A percentile compares a stretch with the other conserved stretches of the same genome.
Conservation (phyloP, 2,329 filamentous ascomycete genomes). For the Pezicula neosporulosa region DNA sequence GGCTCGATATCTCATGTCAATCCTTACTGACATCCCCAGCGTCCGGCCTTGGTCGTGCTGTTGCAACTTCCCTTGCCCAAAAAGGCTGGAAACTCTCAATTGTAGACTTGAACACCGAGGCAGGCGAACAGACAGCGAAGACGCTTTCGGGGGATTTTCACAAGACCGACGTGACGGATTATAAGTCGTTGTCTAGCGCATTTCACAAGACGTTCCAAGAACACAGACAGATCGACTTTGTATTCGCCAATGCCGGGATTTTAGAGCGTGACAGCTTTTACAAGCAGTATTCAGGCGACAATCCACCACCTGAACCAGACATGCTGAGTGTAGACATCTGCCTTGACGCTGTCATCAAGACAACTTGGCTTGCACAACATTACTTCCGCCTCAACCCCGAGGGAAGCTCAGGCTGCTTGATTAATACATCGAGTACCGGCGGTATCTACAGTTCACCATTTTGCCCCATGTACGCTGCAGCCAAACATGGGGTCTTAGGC, state of each 20-base stretch:
- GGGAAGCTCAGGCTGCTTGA: too few relatives aligned
- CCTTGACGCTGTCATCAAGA: too few relatives aligned
- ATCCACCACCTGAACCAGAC: too few relatives aligned
- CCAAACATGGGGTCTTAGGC: too few relatives aligned
- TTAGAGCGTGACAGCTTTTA: not conserved
- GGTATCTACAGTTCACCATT: too few relatives aligned
- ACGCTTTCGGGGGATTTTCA: not conserved
- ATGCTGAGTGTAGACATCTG: too few relatives aligned
- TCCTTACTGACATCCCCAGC: conserved; percentile 1
- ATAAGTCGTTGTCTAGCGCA: conserved; percentile 1
- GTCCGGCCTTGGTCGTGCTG: conserved; percentile 6
- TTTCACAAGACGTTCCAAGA: conserved; percentile 3
- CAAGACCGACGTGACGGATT: conserved; percentile 6
- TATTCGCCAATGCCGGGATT: too few relatives aligned
- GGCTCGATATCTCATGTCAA: not conserved
- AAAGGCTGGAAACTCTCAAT: conserved; percentile 7
- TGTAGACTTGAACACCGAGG: conserved; percentile 4
- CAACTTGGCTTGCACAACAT: too few relatives aligned
- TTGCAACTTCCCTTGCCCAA: conserved; percentile 3
- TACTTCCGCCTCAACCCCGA: too few relatives aligned
- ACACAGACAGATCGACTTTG: too few relatives aligned
- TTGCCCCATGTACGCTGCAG: too few relatives aligned
- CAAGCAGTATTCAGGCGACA: not conserved
- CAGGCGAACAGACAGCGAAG: conserved; percentile 1
- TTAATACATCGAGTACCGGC: too few relatives aligned